phyloP scores from a whole-genome alignment of 192 early-diverging fungal species.

The Mortierella claussenii region DNA sequence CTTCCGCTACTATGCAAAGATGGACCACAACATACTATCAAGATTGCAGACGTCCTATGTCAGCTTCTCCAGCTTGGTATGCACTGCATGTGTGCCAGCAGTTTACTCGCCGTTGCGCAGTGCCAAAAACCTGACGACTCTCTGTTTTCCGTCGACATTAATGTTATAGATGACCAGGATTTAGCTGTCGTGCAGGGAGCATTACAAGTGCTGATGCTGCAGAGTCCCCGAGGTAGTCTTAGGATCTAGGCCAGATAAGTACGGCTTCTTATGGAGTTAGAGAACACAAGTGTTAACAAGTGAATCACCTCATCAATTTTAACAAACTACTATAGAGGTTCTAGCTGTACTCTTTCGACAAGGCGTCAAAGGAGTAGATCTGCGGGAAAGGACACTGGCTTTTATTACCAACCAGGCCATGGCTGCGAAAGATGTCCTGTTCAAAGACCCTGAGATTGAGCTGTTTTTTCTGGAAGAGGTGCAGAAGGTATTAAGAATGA shows the following conservation, averaged over 20 bases:
- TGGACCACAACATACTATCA: slow-evolving; percentile 43
- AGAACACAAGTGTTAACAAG: too few relatives aligned
- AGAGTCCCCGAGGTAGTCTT: slow-evolving; percentile 36
- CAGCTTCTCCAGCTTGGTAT: slow-evolving; percentile 54
- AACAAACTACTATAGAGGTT: too few relatives aligned
- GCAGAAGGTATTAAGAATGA: slow-evolving; percentile 34
- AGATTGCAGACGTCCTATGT: slow-evolving; percentile 51
- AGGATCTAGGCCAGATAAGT: background rate
- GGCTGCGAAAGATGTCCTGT: slow-evolving; percentile 9
- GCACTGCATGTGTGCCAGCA: too few relatives aligned
- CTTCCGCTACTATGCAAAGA: slow-evolving; percentile 46
- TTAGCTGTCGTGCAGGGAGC: slow-evolving; percentile 35
- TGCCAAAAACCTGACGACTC: too few relatives aligned
- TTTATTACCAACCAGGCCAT: slow-evolving; percentile 47
- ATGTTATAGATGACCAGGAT: slow-evolving; percentile 36
- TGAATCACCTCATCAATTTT: too few relatives aligned
- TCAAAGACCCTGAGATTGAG: slow-evolving; percentile 40
- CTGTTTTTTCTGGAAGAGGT: slow-evolving; percentile 39
- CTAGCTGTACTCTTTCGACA: slow-evolving; percentile 41
- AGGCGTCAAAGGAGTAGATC: slow-evolving; percentile 39
- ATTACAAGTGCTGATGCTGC: slow-evolving; percentile 31
- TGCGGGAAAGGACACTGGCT: slow-evolving; percentile 21
- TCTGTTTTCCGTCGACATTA: background rate
- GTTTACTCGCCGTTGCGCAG: too few relatives aligned
- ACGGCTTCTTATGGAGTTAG: too few relatives aligned